A percentile compares a stretch with the other conserved stretches of the same genome.
Conservation (phyloP, 1,284 basidiomycete species). For the Cutaneotrichosporon daszewskae region DNA sequence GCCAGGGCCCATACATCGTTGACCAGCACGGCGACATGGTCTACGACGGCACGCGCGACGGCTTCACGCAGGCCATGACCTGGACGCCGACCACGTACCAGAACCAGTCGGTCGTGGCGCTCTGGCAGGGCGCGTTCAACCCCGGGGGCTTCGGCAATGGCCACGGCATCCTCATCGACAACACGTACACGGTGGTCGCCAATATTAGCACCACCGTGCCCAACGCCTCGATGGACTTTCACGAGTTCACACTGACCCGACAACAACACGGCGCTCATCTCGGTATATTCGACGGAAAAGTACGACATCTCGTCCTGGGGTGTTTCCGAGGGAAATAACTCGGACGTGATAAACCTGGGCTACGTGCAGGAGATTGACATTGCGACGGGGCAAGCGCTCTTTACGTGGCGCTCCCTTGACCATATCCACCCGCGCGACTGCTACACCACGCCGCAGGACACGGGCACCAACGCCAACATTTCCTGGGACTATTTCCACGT, state of each 20-base stretch:
- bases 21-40: slow-evolving; percentile 29
- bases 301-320: slow-evolving; percentile 22
- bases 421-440: slow-evolving; percentile 25
- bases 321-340: slow-evolving; percentile 16
- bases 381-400: slow-evolving; percentile 26
- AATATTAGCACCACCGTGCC: slow-evolving; percentile 8
- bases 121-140: slow-evolving; percentile 31
- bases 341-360: slow-evolving; percentile 29
- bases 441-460: slow-evolving; percentile 22
- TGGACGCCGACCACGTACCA: slow-evolving; percentile 21
- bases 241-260: too few species aligned
- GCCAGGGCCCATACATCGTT: slow-evolving; percentile 26
- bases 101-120: slow-evolving; percentile 23
- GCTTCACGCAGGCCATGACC: slow-evolving; percentile 29
- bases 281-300: slow-evolving; percentile 22
- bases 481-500: slow-evolving; percentile 37
- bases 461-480: slow-evolving; percentile 14
- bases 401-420: slow-evolving; percentile 32
- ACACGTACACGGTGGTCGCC: slow-evolving; percentile 25
- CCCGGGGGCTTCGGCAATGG: slow-evolving; percentile 26
- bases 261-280: slow-evolving; percentile 35
- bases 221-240: slow-evolving; percentile 18
- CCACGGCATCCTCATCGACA: slow-evolving; percentile 23
- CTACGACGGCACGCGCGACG: slow-evolving; percentile 26
- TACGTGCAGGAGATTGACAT: slow-evolving; percentile 41